Conservation (phyloP, 2,329 filamentous ascomycete species). For the Lecanicillium sp. region DNA sequence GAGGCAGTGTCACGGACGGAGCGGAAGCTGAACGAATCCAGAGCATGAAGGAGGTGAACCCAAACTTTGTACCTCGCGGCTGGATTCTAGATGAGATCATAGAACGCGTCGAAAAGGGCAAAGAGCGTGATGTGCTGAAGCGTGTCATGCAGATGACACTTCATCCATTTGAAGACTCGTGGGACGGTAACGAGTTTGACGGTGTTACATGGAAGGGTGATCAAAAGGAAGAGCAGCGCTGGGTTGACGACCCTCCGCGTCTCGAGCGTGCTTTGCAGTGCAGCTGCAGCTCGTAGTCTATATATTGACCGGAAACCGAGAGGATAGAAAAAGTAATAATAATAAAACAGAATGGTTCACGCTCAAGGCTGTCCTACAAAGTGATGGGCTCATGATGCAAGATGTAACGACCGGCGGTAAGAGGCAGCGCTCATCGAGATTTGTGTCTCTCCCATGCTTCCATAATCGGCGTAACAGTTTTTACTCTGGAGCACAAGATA, state of each 20-base stretch:
- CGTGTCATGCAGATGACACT: conserved; percentile 76
- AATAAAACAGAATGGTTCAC: neutral
- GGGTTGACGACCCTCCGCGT: conserved; percentile 78
- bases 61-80: conserved; percentile 81
- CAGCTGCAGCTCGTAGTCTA: conserved; percentile 76
- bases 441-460: conserved; percentile 57
- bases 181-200: conserved; percentile 47
- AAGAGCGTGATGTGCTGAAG: conserved; percentile 70
- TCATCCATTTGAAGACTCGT: conserved; percentile 75
- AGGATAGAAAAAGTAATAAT: neutral
- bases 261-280: conserved; percentile 79
- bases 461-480: conserved; percentile 55
- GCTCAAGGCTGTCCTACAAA: neutral
- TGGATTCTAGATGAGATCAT: conserved; percentile 96
- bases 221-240: conserved; percentile 68
- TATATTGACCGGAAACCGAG: neutral
- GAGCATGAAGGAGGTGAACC: conserved; percentile 82
- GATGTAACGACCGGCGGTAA: conserved; percentile 70
- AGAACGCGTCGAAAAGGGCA: conserved; percentile 73
- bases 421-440: conserved; percentile 56
- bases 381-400: neutral
- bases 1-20: conserved; percentile 25
- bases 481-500: conserved; percentile 64
- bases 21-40: conserved; percentile 55
- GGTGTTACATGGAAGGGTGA: conserved; percentile 48